A percentile compares a stretch with the other conserved stretches of the same genome.
These are phyloP conservation scores for Suhomyces pyralidae DNA, from an alignment of 805 yeast genomes.

Conservation along the genomic window DNA sequence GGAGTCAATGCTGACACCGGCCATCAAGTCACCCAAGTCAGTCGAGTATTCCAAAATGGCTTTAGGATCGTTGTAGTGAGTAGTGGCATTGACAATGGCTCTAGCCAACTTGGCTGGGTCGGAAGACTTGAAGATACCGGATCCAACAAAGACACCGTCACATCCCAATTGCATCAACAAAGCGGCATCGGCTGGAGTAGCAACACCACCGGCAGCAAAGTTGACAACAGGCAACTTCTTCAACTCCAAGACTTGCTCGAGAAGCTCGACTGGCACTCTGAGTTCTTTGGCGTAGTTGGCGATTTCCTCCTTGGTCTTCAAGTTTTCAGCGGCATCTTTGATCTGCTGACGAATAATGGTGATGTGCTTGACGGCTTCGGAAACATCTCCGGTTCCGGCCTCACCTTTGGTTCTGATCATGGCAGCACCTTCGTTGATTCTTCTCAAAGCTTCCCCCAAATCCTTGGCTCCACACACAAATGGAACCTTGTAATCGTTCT, in stretches of 20 bases:
- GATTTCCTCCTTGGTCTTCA: conserved; percentile 44
- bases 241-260: conserved; percentile 47
- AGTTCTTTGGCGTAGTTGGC: conserved; percentile 50
- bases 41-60: conserved; percentile 63
- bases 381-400: conserved; percentile 85
- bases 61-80: conserved; percentile 60
- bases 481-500: conserved; percentile 61
- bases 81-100: conserved; percentile 79
- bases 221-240: conserved; percentile 73
- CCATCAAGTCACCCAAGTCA: conserved; percentile 74
- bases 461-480: conserved; percentile 84
- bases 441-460: conserved; percentile 77
- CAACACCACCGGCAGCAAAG: conserved; percentile 87
- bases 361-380: conserved; percentile 78
- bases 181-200: conserved; percentile 87
- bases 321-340: conserved; percentile 35
- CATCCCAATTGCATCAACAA: conserved; percentile 78
- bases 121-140: conserved; percentile 73
- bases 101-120: conserved; percentile 71
- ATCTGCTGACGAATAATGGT: conserved; percentile 58
- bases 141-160: conserved; percentile 75
- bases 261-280: conserved; percentile 57
- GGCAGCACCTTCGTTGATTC: conserved; percentile 80
- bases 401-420: conserved; percentile 87
- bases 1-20: conserved; percentile 60